Evolutionary conservation across 2,329 filamentous ascomycete genomes (phyloP), one percentile per base, ranked within the genome.

Genomic region (Fusarium bactridioides): DNA sequence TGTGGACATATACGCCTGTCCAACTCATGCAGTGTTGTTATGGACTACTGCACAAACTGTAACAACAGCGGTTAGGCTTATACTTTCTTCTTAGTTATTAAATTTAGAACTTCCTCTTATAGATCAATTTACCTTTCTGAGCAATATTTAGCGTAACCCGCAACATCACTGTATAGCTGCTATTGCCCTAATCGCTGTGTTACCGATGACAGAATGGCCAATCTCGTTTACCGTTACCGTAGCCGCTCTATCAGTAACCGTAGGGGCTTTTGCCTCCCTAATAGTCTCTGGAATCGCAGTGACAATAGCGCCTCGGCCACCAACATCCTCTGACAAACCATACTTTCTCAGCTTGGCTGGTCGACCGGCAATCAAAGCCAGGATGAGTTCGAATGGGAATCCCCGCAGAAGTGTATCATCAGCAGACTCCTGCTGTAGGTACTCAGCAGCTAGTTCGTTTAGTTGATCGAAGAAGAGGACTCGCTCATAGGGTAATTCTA

Each of bases 31-130:
- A 67, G 35, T 9, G 33, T 69, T 1, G 37, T 62, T 6, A 63
- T 69, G 56, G 66, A 67, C 12, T 69, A 69, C 35, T 69, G 66
- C 15, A 58, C 66, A 12, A 41, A 63, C 33, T 70, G 65, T 37
- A 15, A 44, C 1, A 60, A 65, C 21, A 23, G 37, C 2, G 64
- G 61, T 25, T 65, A 65, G 23, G 21, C 1, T 21, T 16, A 29
- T 18, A 11, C 25, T 25, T 13, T 25, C 8, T 19, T 33, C 31
- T 7, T 33, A 6, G 31, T 33, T 33, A 13, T 33, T 6, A 33
- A 33, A 33, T 33, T 7, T 33, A 33, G 31, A 33, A 33, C 31
- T 33, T 33, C 7, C 12, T 33, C 13, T 33, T 15, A 16, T 35
- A 35, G 33, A 35, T 35, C 15, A 35, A 16, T 35, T 35, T 35